Percentiles rank a stretch among this genome's conserved stretches.
phyloP scores from a whole-genome alignment of 257 asterid genomes.

The Solanum pennellii region DNA sequence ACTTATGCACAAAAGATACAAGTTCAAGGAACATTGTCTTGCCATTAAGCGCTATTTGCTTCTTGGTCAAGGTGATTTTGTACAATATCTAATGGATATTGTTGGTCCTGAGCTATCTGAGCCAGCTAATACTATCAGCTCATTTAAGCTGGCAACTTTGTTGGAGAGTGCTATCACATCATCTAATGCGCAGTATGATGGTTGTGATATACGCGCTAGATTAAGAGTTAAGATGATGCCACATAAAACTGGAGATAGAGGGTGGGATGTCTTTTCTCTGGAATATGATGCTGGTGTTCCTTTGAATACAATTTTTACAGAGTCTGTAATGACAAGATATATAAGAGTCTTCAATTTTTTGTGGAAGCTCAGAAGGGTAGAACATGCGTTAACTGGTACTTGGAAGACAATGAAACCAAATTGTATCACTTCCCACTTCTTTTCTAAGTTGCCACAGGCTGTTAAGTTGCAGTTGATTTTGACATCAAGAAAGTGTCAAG shows the following conservation, averaged over 20 bases:
- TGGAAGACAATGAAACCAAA: conserved; percentile 99
- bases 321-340: conserved; percentile 85
- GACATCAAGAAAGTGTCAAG: conserved; percentile 94
- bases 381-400: conserved; percentile 83
- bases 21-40: conserved; percentile 94
- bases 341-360: conserved; percentile 78
- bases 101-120: conserved; percentile 93
- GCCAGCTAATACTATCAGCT: conserved; percentile 92
- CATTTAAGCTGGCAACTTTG: conserved; percentile 89
- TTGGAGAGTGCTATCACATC: conserved; percentile 89
- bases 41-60: conserved; percentile 93
- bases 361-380: conserved; percentile 97
- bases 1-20: conserved; percentile 68
- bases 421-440: conserved; percentile 71
- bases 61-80: conserved; percentile 99
- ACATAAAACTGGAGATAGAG: conserved; percentile 87
- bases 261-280: conserved; percentile 98
- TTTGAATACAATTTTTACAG: conserved; percentile 77
- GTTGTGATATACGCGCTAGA: conserved; percentile 77
- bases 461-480: conserved; percentile 69
- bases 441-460: conserved; percentile 58
- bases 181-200: conserved; percentile 95
- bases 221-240: conserved; percentile 97
- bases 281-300: conserved; percentile 94
- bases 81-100: conserved; percentile 91